These are phyloP conservation scores for Calonectria multiphialidica DNA, from an alignment of 2,329 filamentous ascomycete genomes.

Conservation along the genomic window DNA sequence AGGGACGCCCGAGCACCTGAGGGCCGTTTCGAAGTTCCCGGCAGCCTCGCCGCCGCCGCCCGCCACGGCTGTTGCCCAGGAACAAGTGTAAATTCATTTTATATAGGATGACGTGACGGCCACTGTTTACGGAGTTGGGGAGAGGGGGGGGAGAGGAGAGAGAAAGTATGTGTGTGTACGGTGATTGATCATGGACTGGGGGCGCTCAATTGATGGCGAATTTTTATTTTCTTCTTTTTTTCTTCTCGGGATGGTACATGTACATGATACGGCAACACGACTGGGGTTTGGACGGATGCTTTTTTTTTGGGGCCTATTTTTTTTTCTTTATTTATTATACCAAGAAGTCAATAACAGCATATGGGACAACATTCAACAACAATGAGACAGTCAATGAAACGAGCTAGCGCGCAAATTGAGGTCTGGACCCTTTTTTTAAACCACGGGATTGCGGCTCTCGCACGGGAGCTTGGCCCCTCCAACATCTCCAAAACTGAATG, in stretches of 20 bases:
- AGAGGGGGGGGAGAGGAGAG: not conserved
- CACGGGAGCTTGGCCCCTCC: not conserved
- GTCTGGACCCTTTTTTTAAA: not conserved
- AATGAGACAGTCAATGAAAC: conserved; percentile 4
- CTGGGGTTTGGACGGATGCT: not conserved
- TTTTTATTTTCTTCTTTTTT: not conserved
- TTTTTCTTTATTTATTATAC: not conserved
- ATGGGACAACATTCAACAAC: not conserved
- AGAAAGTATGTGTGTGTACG: too few species aligned
- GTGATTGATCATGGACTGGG: not conserved
- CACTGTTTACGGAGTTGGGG: conserved; percentile 13
- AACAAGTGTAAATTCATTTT: conserved; percentile 7
- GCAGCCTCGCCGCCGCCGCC: conserved; percentile 12
- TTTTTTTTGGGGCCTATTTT: not conserved
- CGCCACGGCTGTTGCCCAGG: not conserved
- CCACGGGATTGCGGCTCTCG: not conserved
- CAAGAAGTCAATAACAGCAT: not conserved
- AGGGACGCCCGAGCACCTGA: conserved; percentile 43
- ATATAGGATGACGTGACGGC: not conserved
- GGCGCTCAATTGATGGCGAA: not conserved
- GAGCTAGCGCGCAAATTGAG: conserved; percentile 1
- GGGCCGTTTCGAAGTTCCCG: conserved; percentile 39
- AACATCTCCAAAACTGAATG: not conserved
- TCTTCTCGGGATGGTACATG: not conserved
- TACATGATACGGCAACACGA: not conserved